A percentile compares a stretch with the other conserved stretches of the same genome.
Conservation (phyloP, 2,329 filamentous ascomycete species). For the Thelonectria olida region DNA sequence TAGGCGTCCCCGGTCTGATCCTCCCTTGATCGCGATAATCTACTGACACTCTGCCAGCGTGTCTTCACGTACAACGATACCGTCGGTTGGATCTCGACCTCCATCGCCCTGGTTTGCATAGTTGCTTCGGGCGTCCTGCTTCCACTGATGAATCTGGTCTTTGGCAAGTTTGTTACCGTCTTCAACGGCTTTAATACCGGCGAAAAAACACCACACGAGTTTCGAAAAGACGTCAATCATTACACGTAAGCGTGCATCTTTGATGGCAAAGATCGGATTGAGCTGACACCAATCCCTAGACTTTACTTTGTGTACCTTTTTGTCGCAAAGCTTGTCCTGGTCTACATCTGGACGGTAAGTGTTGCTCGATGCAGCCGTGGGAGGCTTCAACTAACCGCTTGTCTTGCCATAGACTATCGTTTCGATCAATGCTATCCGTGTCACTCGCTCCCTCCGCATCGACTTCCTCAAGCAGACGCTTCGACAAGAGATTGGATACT, state of each 20-base stretch:
- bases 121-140: not conserved
- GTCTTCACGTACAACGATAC: slow-evolving; percentile 11
- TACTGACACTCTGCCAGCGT: not conserved
- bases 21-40: not conserved
- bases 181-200: not conserved
- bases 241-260: not conserved
- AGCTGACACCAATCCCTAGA: not conserved
- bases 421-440: slow-evolving; percentile 28
- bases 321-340: not conserved
- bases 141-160: not conserved
- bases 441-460: slow-evolving; percentile 51
- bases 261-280: not conserved
- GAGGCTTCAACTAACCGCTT: not conserved
- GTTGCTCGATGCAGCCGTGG: not conserved
- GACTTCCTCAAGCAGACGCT: slow-evolving; percentile 56
- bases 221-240: not conserved
- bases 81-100: slow-evolving; percentile 3
- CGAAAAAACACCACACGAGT: not conserved
- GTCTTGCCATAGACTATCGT: not conserved
- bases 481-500: slow-evolving; percentile 60
- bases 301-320: slow-evolving; percentile 2
- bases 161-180: not conserved
- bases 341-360: not conserved
- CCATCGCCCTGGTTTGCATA: not conserved
- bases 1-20: not conserved